These are phyloP conservation scores for Leccinum uliginosum DNA, from an alignment of 768 basidiomycete species.

Conservation along the genomic window DNA sequence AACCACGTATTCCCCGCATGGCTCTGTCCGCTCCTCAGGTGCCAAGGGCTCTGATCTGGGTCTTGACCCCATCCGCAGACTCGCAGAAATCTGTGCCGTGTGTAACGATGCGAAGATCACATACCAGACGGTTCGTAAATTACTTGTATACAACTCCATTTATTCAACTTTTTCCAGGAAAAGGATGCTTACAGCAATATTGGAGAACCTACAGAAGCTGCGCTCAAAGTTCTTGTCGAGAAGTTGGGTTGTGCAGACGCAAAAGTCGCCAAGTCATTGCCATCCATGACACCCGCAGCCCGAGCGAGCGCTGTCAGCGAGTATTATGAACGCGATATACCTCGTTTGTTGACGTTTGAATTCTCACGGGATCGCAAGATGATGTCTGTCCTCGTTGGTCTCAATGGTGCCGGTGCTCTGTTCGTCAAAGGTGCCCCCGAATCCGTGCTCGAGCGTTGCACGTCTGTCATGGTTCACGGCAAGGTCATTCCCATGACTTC, in stretches of 20 bases:
- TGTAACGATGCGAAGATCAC: conserved; percentile 94
- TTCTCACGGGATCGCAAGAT: conserved; percentile 98
- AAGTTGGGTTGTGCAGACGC: conserved; percentile 79
- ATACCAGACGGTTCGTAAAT: conserved; percentile 61
- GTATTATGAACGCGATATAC: conserved; percentile 67
- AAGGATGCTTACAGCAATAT: conserved; percentile 75
- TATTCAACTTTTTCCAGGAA: conserved; percentile 48
- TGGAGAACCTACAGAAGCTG: conserved; percentile 97
- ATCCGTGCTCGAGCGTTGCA: conserved; percentile 87
- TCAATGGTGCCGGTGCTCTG: conserved; percentile 66
- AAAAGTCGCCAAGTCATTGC: conserved; percentile 53
- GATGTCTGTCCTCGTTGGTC: conserved; percentile 92
- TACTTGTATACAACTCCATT: background rate
- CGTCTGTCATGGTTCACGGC: conserved; percentile 63
- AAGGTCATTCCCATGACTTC: conserved; percentile 61
- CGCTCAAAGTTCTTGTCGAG: conserved; percentile 90
- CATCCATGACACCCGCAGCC: conserved; percentile 47
- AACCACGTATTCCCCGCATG: conserved; percentile 85
- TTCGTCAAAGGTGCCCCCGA: conserved; percentile 98
- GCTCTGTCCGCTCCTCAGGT: conserved; percentile 63
- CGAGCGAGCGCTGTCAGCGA: conserved; percentile 86
- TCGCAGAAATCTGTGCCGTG: conserved; percentile 88
- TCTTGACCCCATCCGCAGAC: conserved; percentile 70
- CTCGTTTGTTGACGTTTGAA: conserved; percentile 90
- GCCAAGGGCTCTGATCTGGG: conserved; percentile 60